Conservation (phyloP, 2,329 filamentous ascomycete species). For the Clonostachys byssicola region DNA sequence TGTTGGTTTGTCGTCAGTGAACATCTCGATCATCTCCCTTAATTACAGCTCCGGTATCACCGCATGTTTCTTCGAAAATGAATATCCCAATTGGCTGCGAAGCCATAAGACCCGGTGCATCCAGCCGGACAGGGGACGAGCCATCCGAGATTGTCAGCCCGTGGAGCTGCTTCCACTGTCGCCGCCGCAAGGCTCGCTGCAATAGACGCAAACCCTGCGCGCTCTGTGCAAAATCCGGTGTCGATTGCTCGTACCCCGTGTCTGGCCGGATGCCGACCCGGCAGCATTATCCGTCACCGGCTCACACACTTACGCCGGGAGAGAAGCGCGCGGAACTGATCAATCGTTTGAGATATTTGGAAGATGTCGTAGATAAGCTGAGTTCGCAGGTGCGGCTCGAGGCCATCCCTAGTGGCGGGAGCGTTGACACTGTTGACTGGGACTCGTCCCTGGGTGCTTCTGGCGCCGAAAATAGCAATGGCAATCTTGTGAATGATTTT, state of each 20-base stretch:
- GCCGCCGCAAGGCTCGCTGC: slow-evolving; percentile 21
- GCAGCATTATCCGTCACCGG: slow-evolving; percentile 2
- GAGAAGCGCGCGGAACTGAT: slow-evolving; percentile 19
- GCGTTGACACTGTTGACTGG: not conserved
- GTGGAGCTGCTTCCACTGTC: slow-evolving; percentile 24
- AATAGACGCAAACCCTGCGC: slow-evolving; percentile 20
- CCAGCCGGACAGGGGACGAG: too few species aligned
- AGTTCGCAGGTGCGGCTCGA: slow-evolving; percentile 19
- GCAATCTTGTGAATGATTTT: slow-evolving; percentile 13
- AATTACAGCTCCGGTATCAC: too few species aligned
- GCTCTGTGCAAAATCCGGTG: slow-evolving; percentile 13
- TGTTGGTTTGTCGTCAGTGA: too few species aligned
- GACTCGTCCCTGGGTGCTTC: not conserved
- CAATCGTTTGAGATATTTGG: slow-evolving; percentile 16
- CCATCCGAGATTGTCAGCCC: too few species aligned
- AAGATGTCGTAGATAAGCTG: slow-evolving; percentile 21
- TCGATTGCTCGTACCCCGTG: slow-evolving; percentile 23
- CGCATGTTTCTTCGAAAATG: too few species aligned
- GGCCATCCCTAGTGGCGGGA: not conserved
- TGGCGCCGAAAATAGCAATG: slow-evolving; percentile 15
- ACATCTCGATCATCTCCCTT: too few species aligned
- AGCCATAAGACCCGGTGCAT: too few species aligned
- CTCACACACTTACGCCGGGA: too few species aligned
- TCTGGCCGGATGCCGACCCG: slow-evolving; percentile 20
- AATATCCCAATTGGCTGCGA: too few species aligned